Evolutionary conservation across 2,329 filamentous ascomycete genomes (phyloP).

Genomic region (Colletotrichum sp.): DNA sequence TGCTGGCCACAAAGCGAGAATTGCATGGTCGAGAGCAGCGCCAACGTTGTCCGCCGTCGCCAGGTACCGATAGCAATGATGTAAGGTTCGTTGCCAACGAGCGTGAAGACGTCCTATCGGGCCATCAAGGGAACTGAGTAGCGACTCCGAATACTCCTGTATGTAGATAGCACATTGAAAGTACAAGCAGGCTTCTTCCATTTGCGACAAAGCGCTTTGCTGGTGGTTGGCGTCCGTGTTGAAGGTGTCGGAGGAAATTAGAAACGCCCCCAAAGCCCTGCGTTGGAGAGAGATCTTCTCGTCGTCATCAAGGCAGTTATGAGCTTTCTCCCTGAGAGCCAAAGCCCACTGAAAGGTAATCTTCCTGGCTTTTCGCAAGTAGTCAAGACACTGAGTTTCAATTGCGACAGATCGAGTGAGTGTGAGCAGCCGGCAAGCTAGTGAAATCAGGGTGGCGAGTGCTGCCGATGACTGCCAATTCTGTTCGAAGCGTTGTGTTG

Average conservation of each 20-base stretch:
- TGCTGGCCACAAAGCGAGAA: too few species aligned
- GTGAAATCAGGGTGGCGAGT: conserved; percentile 39
- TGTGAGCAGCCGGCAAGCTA: conserved; percentile 48
- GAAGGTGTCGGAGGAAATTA: conserved; percentile 48
- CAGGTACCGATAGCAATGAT: not conserved
- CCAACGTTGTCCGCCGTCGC: not conserved
- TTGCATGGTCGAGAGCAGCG: not conserved
- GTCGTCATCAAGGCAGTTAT: conserved; percentile 24
- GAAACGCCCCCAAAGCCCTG: conserved; percentile 40
- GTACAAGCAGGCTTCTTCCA: conserved; percentile 32
- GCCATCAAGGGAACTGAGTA: not conserved
- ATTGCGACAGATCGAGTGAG: too few species aligned
- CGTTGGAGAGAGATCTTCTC: conserved; percentile 31
- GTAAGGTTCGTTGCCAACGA: not conserved
- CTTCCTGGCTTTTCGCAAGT: conserved; percentile 34
- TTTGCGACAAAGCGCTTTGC: conserved; percentile 27
- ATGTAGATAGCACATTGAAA: conserved; percentile 41
- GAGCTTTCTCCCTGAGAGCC: conserved; percentile 31
- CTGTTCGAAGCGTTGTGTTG: conserved; percentile 39
- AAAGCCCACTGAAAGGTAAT: conserved; percentile 44
- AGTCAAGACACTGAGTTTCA: not conserved
- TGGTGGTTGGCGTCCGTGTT: conserved; percentile 37
- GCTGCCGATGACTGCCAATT: conserved; percentile 56
- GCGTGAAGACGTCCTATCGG: not conserved
- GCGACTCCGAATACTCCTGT: conserved; percentile 27